These are phyloP conservation scores for Plasmodium billcollinsi DNA, from an alignment of 169 alveolate species.

Conservation along the genomic window DNA sequence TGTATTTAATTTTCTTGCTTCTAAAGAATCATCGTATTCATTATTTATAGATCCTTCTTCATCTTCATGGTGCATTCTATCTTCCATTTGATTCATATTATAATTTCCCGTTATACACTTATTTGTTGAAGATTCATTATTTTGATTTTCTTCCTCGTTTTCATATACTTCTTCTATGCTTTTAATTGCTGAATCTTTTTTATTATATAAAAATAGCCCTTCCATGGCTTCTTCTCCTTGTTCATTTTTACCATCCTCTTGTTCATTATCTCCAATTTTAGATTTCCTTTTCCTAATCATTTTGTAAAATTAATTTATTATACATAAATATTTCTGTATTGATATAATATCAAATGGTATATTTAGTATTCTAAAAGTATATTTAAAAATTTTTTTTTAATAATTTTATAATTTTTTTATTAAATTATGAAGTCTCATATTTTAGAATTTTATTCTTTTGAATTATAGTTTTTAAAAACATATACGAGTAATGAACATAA, in stretches of 20 bases:
- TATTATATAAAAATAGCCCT: conserved; percentile 14
- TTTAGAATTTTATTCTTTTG: too few relatives aligned
- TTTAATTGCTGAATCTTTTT: conserved; percentile 32
- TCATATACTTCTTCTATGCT: conserved; percentile 19
- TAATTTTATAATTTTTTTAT: too few relatives aligned
- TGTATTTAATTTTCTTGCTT: background rate
- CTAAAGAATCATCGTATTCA: conserved; percentile 2
- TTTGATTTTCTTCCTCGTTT: background rate
- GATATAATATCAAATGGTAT: background rate
- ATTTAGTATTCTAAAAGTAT: too few relatives aligned
- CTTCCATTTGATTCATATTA: background rate
- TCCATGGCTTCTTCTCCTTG: conserved; percentile 31
- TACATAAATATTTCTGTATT: background rate
- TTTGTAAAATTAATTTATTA: background rate
- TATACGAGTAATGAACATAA: background rate
- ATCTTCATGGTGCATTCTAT: background rate
- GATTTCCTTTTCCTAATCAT: conserved; percentile 75
- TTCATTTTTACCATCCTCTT: conserved; percentile 10
- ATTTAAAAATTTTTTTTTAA: too few relatives aligned
- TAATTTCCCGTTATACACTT: background rate
- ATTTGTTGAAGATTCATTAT: background rate
- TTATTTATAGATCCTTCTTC: background rate
- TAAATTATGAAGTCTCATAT: too few relatives aligned
- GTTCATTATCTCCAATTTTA: conserved; percentile 50
- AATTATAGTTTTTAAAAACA: background rate